Conservation (phyloP, 495 filamentous ascomycete species). For the Arthonia radiata region DNA sequence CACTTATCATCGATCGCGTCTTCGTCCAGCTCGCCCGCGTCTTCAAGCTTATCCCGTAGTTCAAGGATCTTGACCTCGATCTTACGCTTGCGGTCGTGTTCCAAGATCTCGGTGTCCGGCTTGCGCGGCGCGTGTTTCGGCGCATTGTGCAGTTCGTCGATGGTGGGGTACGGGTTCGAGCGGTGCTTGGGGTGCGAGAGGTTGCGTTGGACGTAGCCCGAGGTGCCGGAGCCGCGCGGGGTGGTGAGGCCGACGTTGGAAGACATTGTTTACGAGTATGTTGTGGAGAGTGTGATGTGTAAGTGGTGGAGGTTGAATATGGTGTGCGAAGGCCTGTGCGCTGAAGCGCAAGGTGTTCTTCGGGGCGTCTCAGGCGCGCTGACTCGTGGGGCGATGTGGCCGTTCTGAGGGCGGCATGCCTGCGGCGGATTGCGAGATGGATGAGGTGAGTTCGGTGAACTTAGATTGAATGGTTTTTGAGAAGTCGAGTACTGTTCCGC, state of each 20-base stretch:
- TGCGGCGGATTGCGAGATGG: too few relatives aligned
- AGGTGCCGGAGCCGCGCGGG: constrained; percentile 83
- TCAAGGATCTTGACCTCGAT: constrained; percentile 86
- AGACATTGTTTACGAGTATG: too few relatives aligned
- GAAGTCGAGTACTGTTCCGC: too few relatives aligned
- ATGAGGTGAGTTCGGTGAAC: too few relatives aligned
- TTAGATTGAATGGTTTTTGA: too few relatives aligned
- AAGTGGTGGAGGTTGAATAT: too few relatives aligned
- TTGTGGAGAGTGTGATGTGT: too few relatives aligned
- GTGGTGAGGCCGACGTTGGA: constrained; percentile 95
- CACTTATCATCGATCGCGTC: constrained; percentile 55
- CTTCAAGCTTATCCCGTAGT: constrained; percentile 67
- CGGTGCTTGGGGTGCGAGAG: constrained; percentile 65
- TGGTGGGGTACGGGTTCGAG: constrained; percentile 33
- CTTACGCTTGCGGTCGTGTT: constrained; percentile 72
- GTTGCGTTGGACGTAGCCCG: constrained; percentile 93
- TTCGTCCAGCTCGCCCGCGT: constrained; percentile 52
- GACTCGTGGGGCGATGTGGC: constrained; percentile 1
- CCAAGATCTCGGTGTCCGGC: constrained; percentile 75
- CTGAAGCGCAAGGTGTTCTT: too few relatives aligned
- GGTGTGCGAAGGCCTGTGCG: too few relatives aligned
- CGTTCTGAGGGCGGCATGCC: too few relatives aligned
- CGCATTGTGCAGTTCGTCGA: constrained; percentile 20
- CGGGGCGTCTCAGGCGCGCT: constrained; percentile 3
- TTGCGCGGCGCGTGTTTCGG: constrained; percentile 40